Percentiles rank a stretch among this genome's conserved stretches.
Conservation (phyloP, 176 grass and related monocot genomes). For the Puya raimondii region DNA sequence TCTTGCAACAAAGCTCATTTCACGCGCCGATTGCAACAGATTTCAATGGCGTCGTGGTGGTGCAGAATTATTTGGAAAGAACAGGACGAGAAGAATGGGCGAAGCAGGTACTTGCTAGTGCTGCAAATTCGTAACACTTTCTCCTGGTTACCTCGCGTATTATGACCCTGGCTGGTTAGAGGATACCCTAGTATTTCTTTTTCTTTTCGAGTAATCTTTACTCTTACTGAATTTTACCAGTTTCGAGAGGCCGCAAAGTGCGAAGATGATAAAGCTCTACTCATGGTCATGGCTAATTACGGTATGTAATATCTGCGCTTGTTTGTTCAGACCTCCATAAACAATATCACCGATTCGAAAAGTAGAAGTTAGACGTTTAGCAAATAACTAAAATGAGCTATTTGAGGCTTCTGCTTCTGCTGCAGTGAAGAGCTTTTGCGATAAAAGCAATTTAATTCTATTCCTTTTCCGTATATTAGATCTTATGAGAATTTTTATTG, state of each 20-base stretch:
- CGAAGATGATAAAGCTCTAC: slow-evolving; percentile 55
- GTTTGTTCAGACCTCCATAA: too few relatives aligned
- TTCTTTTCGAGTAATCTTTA: slow-evolving; percentile 2
- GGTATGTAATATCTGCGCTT: slow-evolving; percentile 30
- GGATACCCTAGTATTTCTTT: too few relatives aligned
- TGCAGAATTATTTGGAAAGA: slow-evolving; percentile 97
- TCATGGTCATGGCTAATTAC: slow-evolving; percentile 79
- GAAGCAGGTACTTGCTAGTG: slow-evolving; percentile 49
- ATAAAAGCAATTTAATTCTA: too few relatives aligned
- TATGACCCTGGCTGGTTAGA: too few relatives aligned
- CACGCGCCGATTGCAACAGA: slow-evolving; percentile 32
- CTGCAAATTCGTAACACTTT: slow-evolving; percentile 11
- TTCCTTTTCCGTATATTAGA: not conserved
- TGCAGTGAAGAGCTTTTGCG: too few relatives aligned
- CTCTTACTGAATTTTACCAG: slow-evolving; percentile 23
- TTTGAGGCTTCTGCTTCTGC: too few relatives aligned
- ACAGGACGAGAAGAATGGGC: slow-evolving; percentile 78
- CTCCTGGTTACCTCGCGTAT: not conserved
- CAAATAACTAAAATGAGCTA: too few relatives aligned
- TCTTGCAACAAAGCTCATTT: not conserved
- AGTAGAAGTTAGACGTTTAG: too few relatives aligned
- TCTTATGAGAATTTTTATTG: not conserved
- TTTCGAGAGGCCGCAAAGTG: slow-evolving; percentile 62
- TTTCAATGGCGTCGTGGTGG: slow-evolving; percentile 96
- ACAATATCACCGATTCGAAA: not conserved